Evolutionary conservation across 140 eudicot species (phyloP), one percentile per base, ranked within the genome.

Genomic region (Senecio squalidus): DNA sequence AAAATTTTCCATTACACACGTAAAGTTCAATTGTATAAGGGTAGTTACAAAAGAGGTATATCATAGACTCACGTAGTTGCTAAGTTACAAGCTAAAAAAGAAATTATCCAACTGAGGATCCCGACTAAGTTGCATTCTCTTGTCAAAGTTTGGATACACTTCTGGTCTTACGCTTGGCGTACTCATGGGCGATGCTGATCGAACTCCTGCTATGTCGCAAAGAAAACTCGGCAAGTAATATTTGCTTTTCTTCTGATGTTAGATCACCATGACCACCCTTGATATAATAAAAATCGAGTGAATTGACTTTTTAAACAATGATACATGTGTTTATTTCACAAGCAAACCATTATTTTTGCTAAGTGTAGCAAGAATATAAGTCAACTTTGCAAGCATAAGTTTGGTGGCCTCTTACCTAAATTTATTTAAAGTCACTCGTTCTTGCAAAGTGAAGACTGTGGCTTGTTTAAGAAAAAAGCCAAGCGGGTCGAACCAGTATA

Each of bases 231-330:
- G 96, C 98, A 34, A 91, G 96, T 58, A 91, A 76, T 71, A 91
- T 91, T 72, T 82, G 88, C n/a, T 91, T 78, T 51, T 87, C 95
- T 60, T 79, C 75, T 9, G 43, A 29, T 1, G 93, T 84, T 46
- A 91, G 74, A 77, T 91, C 96, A 72, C 94, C 96, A 39, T 91
- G 98, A 58, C 64, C 61, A 30, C 98, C 98, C 98, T 91, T 13
- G 74, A 57, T 6, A 25, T 28, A 43, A 58, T 27, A 26, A 33
- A 2, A 13, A 9, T 6, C 15, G n/a, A 22, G 49, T 68, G 34
- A 33, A n/a, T 46, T 7, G 14, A 53, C 40, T 23, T 62, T 62
- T 33, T 38, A 43, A 47, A 45, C 58, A 10, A 27, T 52, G 9
- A 8, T 14, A 45, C 4, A 20, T 26, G 20, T 0, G 5, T 22